phyloP scores from a whole-genome alignment of 1,284 basidiomycete genomes.

The Laetiporus sulphureus region DNA sequence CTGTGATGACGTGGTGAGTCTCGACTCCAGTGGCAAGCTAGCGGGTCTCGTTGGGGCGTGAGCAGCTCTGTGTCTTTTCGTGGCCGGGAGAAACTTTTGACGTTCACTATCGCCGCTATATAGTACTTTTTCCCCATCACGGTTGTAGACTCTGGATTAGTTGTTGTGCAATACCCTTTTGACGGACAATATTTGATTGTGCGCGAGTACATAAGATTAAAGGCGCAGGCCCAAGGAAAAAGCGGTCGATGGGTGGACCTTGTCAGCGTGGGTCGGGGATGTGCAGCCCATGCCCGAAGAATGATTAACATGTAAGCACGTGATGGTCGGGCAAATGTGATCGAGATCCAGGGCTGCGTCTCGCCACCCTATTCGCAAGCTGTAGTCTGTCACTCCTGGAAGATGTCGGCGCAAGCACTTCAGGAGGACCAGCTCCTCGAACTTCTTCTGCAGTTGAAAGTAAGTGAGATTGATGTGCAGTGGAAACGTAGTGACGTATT shows the following conservation, averaged over 20 bases:
- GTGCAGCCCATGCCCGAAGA: too few species aligned
- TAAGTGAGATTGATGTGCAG: slow-evolving; percentile 18
- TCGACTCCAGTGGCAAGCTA: slow-evolving; percentile 24
- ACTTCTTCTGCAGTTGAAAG: slow-evolving; percentile 61
- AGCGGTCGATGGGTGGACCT: too few species aligned
- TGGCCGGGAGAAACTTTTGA: neutral
- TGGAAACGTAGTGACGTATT: too few species aligned
- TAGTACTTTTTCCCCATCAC: slow-evolving; percentile 2
- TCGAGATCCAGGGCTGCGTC: too few species aligned
- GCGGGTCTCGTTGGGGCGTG: slow-evolving; percentile 22
- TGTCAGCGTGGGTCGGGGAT: too few species aligned
- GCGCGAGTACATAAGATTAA: too few species aligned
- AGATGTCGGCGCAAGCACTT: slow-evolving; percentile 20
- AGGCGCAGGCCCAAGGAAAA: too few species aligned
- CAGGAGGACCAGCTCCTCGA: slow-evolving; percentile 60
- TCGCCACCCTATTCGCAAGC: too few species aligned
- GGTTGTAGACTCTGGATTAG: slow-evolving; percentile 1
- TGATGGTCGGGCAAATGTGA: too few species aligned
- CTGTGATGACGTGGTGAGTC: slow-evolving; percentile 22
- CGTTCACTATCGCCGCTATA: neutral
- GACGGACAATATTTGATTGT: too few species aligned
- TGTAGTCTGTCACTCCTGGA: too few species aligned
- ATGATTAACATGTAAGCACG: too few species aligned
- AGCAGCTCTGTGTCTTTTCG: slow-evolving; percentile 7
- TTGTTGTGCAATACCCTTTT: neutral